phyloP scores from a whole-genome alignment of 73 alveolate species.

The Paramecium biaurelia region DNA sequence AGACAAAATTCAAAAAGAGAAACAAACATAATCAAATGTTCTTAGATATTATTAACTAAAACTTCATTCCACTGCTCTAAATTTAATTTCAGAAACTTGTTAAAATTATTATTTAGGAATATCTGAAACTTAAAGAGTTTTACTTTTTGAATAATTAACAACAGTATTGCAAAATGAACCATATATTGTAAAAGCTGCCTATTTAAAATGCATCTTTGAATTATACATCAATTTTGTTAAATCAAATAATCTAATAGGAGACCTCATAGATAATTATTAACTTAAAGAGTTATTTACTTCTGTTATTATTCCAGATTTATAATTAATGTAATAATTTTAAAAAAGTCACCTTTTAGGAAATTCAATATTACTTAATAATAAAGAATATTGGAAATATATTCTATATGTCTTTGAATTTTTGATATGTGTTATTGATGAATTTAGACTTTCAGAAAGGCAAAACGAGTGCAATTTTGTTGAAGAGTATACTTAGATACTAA shows the following conservation, averaged over 20 bases:
- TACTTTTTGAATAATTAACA: slow-evolving; percentile 17
- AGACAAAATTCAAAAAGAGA: neutral
- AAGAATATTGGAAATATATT: neutral
- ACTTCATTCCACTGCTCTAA: neutral
- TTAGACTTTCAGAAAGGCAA: neutral
- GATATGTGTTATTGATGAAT: neutral
- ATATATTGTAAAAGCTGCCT: slow-evolving; percentile 42
- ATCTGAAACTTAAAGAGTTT: slow-evolving; percentile 44
- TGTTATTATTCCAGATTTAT: slow-evolving; percentile 22
- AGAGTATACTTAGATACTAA: neutral
- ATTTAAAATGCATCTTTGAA: slow-evolving; percentile 55
- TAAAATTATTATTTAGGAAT: slow-evolving; percentile 23
- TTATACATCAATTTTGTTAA: slow-evolving; percentile 38
- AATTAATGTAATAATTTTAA: neutral
- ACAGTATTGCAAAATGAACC: slow-evolving; percentile 20
- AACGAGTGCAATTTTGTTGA: neutral
- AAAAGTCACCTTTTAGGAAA: neutral
- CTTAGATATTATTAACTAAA: neutral
- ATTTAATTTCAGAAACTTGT: slow-evolving; percentile 22
- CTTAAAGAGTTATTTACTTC: slow-evolving; percentile 10
- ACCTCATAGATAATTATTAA: neutral
- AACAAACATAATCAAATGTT: neutral
- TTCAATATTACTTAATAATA: neutral
- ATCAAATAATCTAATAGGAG: neutral
- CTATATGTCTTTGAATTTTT: neutral